Percentiles rank a stretch among this genome's conserved stretches.
Evolutionary conservation across 495 filamentous ascomycete species (phyloP).

Genomic region (Penicillium argentinense): DNA sequence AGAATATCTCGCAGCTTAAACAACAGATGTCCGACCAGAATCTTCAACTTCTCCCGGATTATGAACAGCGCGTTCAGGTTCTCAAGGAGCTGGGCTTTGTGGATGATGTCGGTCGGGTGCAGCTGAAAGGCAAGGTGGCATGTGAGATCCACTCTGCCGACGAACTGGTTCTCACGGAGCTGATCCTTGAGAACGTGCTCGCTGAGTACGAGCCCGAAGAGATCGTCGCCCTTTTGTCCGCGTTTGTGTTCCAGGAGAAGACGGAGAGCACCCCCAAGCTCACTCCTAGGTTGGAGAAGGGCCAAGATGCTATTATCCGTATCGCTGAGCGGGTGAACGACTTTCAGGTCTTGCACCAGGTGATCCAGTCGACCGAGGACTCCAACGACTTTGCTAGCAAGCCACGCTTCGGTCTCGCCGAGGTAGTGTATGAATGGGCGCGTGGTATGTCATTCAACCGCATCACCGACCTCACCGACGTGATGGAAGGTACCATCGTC

Average conservation of each 20-base stretch:
- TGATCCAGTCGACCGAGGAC: slow-evolving; percentile 85
- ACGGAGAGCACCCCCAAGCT: slow-evolving; percentile 82
- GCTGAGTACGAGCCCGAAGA: slow-evolving; percentile 95
- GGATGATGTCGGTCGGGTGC: slow-evolving; percentile 77
- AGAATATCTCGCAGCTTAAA: slow-evolving; percentile 82
- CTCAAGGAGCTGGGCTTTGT: slow-evolving; percentile 89
- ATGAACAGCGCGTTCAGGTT: slow-evolving; percentile 90
- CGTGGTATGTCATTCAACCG: slow-evolving; percentile 97
- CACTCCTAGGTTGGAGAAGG: slow-evolving; percentile 78
- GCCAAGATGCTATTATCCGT: slow-evolving; percentile 79
- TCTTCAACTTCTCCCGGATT: slow-evolving; percentile 94
- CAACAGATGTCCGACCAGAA: slow-evolving; percentile 94
- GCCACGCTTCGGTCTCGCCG: slow-evolving; percentile 88
- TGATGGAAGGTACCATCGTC: slow-evolving; percentile 95
- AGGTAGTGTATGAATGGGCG: slow-evolving; percentile 99
- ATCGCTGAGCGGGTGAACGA: slow-evolving; percentile 90
- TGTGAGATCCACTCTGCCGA: slow-evolving; percentile 98
- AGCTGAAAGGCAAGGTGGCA: slow-evolving; percentile 96
- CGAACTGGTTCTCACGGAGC: slow-evolving; percentile 94
- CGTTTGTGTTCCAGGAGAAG: slow-evolving; percentile 99
- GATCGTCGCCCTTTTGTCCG: slow-evolving; percentile 89
- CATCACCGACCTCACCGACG: slow-evolving; percentile 94
- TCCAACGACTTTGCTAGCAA: slow-evolving; percentile 85
- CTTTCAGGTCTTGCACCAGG: slow-evolving; percentile 83
- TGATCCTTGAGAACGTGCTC: slow-evolving; percentile 94